Base-by-base conservation (phyloP, 805 yeast species). In the Zygoascus ofunaensis region DNA sequence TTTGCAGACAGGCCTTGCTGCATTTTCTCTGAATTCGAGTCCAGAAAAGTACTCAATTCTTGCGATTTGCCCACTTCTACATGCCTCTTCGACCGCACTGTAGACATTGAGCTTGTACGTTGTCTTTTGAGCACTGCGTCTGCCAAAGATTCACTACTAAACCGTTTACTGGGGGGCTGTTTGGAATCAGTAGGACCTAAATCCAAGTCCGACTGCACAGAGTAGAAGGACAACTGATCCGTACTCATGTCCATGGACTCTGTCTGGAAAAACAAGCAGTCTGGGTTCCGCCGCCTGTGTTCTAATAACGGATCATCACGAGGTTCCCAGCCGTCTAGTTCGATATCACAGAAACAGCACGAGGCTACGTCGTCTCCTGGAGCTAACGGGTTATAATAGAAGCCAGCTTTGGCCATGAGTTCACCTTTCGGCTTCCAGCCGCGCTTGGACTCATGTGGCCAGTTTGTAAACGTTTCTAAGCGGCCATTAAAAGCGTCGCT, bases 241-340 rank as follows among this genome's bases (percentile, higher is more conserved):
- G 30, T 8, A 8, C 10, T 26, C 12, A 26, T 26, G 12, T 26
- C 18, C 22, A 15, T 12, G 30, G 30, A 26, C 12, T 26, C 32
- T 15, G 43, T 30, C 20, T 19, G 14, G 44, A 71, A 70, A 33
- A 69, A 61, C 49, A 65, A 62, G 58, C 82, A 70, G 22, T 64
- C 55, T 2, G 66, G 68, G 19, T 63, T 59, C 41, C 74, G 57
- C 43, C 63, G 59, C n/a, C 55, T 49, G 55, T 83, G 92, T 50
- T 79, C 87, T 14, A 52, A 65, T 5, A 70, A 47, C 0, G 89
- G 90, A 46, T 73, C 77, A 60, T 85, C 92, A 2, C 65, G 69
- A 1, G 61, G 57, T 46, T 74, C 83, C 94, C 94, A 84, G 2
- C 87, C 87, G 43, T 82, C 82, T 14, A 76, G 62, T 0, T 80